phyloP scores from a whole-genome alignment of 2,329 filamentous ascomycete genomes.

The Nemania diffusa region DNA sequence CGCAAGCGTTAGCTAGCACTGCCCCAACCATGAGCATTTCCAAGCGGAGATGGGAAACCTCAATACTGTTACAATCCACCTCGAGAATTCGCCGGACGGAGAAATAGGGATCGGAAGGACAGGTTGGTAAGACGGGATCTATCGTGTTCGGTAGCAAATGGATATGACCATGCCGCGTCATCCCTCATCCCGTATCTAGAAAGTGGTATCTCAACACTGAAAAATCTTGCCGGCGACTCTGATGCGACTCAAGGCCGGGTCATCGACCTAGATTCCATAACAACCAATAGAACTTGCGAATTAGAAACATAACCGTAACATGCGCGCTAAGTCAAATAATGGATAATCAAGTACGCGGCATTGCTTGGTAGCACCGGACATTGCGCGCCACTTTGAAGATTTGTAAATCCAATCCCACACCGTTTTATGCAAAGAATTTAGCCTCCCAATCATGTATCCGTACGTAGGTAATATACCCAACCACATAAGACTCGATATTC shows the following conservation, averaged over 20 bases:
- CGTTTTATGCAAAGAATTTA: slow-evolving; percentile 39
- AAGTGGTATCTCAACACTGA: slow-evolving; percentile 24
- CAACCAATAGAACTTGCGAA: neutral
- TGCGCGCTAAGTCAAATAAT: slow-evolving; percentile 38
- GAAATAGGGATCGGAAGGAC: slow-evolving; percentile 2
- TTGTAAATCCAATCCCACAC: slow-evolving; percentile 40
- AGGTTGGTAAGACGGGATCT: neutral
- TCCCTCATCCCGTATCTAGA: slow-evolving; percentile 11
- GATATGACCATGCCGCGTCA: slow-evolving; percentile 11
- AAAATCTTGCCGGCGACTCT: slow-evolving; percentile 1
- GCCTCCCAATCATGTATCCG: slow-evolving; percentile 38
- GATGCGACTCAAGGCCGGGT: neutral
- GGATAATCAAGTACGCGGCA: slow-evolving; percentile 35
- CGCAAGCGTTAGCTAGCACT: neutral
- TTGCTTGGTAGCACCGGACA: slow-evolving; percentile 25
- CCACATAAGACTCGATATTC: slow-evolving; percentile 11
- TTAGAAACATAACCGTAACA: slow-evolving; percentile 23
- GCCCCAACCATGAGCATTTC: slow-evolving; percentile 17
- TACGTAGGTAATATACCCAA: slow-evolving; percentile 35
- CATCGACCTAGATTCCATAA: slow-evolving; percentile 4
- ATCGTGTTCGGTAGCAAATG: neutral
- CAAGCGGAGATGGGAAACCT: slow-evolving; percentile 23
- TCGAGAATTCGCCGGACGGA: neutral
- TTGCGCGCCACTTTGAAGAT: slow-evolving; percentile 40
- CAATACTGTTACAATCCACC: slow-evolving; percentile 25